These are phyloP conservation scores for Corymbia maculata DNA, from an alignment of 345 rosid genomes.

Conservation along the genomic window DNA sequence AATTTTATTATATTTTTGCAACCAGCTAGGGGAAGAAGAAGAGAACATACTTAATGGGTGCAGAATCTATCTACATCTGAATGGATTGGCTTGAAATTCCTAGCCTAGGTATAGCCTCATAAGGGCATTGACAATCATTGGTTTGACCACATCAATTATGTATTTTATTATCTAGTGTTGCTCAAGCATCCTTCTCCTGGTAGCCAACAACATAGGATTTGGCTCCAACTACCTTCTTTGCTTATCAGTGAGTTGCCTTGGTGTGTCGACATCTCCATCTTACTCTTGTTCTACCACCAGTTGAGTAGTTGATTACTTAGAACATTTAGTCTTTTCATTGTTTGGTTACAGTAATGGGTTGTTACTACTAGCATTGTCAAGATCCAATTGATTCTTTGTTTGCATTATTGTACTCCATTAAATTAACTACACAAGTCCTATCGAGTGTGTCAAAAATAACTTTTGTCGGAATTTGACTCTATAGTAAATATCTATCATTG, in stretches of 20 bases:
- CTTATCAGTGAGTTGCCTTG: neutral
- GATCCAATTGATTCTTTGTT: neutral
- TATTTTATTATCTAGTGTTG: neutral
- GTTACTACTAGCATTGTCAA: neutral
- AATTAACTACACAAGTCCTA: neutral
- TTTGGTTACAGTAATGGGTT: neutral
- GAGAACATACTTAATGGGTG: neutral
- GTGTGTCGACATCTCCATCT: neutral
- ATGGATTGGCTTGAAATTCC: neutral
- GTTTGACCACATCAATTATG: neutral
- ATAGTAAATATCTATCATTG: neutral
- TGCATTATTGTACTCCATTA: rapidly evolving
- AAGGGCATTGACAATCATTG: neutral
- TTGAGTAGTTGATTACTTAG: neutral
- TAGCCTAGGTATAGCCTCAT: neutral
- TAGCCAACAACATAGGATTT: neutral
- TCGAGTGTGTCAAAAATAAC: neutral
- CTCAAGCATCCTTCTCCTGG: neutral
- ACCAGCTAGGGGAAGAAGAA: too few relatives aligned
- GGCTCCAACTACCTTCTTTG: neutral
- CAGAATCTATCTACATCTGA: neutral
- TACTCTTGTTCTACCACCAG: neutral
- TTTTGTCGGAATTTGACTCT: neutral
- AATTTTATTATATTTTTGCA: too few relatives aligned
- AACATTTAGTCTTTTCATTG: too few relatives aligned